Evolutionary conservation across 805 yeast species (phyloP), one percentile per base, ranked within the genome.

Genomic region (Jamesozyma gamospora): DNA sequence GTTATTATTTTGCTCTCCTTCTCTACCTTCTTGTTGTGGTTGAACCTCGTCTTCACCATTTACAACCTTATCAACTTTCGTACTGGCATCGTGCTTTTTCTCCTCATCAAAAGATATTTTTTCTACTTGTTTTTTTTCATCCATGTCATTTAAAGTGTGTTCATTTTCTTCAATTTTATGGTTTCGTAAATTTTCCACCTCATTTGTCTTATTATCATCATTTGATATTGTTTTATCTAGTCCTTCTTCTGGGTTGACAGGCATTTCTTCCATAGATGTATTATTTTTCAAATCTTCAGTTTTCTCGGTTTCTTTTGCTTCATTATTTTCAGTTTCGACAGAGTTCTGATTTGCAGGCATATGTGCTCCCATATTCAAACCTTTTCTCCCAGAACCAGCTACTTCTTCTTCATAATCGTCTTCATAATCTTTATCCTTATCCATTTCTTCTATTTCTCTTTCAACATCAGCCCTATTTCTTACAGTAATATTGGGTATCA

Each of bases 401-500:
- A 50, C 55, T 41, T 56, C 64, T 28, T 53, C 59, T 28, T 56
- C 41, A 5, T 60, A 64, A 8, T 54, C 59, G 13, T 60, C 63
- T 17, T 65, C 66, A 36, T 48, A 47, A 26, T 65, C 69, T 36
- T 58, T 65, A 36, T 60, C 68, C 25, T 53, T 60, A 4, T 65
- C 67, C 35, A 54, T 41, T 25, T 60, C 65, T 17, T 70, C 74
- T 21, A 79, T 75, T 50, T 80, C 88, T 46, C 66, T 70, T 48
- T 82, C 92, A 7, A 80, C 74, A 37, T 82, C 92, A 0, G 79
- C 66, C 35, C 90, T 62, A 51, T 75, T 86, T 48, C 87, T 70
- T 4, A 92, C 72, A 0, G 75, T 71, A 39, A 92, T 84, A 52
- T 92, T 94, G 0, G 99, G 99, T 30, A 92, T 90, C 44, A 85